Conservation (phyloP, 75 land plant species). For the Larix kaempferi region DNA sequence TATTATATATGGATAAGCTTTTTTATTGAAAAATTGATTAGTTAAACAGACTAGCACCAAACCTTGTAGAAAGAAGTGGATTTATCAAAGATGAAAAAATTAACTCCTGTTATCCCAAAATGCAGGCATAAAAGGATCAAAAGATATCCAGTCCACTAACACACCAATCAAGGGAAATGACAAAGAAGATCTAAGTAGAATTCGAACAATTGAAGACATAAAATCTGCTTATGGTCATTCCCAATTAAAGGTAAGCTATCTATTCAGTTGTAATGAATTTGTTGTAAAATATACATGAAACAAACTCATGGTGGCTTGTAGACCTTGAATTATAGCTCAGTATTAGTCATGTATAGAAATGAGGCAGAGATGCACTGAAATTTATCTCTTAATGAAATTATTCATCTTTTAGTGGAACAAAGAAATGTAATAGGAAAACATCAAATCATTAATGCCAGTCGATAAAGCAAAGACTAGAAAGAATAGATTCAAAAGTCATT, state of each 20-base stretch:
- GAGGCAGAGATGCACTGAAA: not conserved
- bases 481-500: not conserved
- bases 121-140: not conserved
- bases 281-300: not conserved
- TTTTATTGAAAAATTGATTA: not conserved
- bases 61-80: not conserved
- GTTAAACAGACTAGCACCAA: not conserved
- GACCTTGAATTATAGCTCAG: not conserved
- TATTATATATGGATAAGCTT: not conserved
- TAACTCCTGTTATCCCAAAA: not conserved
- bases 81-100: not conserved
- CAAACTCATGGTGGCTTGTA: not conserved
- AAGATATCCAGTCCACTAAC: not conserved
- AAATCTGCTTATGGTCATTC: slow-evolving; percentile 12
- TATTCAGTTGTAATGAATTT: not conserved
- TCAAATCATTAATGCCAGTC: not conserved
- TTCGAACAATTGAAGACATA: slow-evolving; percentile 8
- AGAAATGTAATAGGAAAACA: not conserved
- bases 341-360: not conserved
- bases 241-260: slow-evolving; percentile 1
- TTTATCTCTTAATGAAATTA: not conserved
- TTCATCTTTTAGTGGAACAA: not conserved
- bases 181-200: not conserved
- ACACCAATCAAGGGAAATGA: not conserved
- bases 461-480: not conserved